phyloP scores from a whole-genome alignment of 768 basidiomycete species.

The Hortiboletus flavorubellus region DNA sequence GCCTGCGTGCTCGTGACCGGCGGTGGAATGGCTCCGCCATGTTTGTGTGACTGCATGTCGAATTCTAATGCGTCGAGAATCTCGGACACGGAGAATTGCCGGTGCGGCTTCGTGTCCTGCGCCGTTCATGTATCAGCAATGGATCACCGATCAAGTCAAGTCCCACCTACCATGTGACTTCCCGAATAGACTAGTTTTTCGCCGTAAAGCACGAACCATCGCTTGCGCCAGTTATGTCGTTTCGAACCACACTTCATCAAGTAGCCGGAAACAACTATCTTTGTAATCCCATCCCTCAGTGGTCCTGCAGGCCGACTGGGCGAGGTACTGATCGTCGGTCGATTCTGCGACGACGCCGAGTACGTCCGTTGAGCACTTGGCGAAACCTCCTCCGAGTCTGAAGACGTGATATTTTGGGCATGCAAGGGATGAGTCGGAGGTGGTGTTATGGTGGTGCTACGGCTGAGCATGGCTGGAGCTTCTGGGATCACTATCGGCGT shows the following conservation, averaged over 20 bases:
- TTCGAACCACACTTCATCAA: conserved; percentile 96
- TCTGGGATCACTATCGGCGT: conserved; percentile 55
- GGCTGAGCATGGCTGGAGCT: conserved; percentile 27
- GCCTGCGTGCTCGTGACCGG: conserved; percentile 31
- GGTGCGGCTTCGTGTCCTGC: conserved; percentile 88
- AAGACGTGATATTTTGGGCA: conserved; percentile 59
- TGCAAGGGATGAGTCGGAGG: conserved; percentile 45
- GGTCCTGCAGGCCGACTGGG: conserved; percentile 38
- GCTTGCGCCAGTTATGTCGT: conserved; percentile 91
- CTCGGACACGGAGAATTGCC: conserved; percentile 77
- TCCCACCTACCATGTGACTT: conserved; percentile 85
- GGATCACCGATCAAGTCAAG: conserved; percentile 6
- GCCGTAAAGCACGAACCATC: conserved; percentile 94
- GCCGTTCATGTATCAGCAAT: conserved; percentile 8
- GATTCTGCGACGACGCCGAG: conserved; percentile 45
- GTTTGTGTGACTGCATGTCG: conserved; percentile 56
- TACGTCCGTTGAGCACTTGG: conserved; percentile 42
- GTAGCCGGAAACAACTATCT: conserved; percentile 84
- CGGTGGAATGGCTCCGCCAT: conserved; percentile 36
- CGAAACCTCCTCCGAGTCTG: conserved; percentile 74
- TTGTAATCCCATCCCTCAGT: conserved; percentile 55
- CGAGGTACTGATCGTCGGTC: conserved; percentile 39
- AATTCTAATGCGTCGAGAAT: conserved; percentile 93
- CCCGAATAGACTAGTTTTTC: conserved; percentile 85
- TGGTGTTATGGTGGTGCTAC: conserved; percentile 37